Percentiles rank a stretch among this genome's conserved stretches.
Evolutionary conservation across 2,329 filamentous ascomycete species (phyloP).

Genomic region (Arthrobotrys conoides): DNA sequence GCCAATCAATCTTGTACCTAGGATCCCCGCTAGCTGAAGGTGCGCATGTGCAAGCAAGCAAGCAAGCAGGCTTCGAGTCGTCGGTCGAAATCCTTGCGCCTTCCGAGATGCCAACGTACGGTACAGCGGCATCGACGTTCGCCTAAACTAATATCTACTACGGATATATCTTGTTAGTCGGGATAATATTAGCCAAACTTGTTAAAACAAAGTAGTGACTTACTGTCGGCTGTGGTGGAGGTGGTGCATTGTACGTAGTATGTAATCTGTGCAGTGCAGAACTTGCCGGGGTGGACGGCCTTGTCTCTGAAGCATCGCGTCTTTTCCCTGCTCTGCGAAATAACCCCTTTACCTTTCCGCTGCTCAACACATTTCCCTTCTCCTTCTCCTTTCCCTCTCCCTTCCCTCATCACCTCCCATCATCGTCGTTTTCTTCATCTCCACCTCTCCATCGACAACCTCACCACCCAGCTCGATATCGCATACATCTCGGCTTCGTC

Average conservation of each 20-base stretch:
- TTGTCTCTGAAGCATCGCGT: conserved; percentile 45
- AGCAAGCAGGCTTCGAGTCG: conserved; percentile 8
- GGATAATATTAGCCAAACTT: conserved; percentile 1
- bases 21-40: not conserved
- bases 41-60: conserved; percentile 26
- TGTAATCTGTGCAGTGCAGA: not conserved
- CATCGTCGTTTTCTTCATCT: conserved; percentile 28
- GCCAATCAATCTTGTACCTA: conserved; percentile 36
- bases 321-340: conserved; percentile 46
- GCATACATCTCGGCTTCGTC: conserved; percentile 37
- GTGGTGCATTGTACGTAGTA: not conserved
- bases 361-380: conserved; percentile 58
- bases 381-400: conserved; percentile 45
- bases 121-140: conserved; percentile 17
- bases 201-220: no score
- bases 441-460: conserved; percentile 37
- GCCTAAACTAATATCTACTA: not conserved
- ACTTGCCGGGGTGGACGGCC: not conserved
- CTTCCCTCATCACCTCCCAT: conserved; percentile 34
- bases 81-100: conserved; percentile 12
- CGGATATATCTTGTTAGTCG: conserved; percentile 2
- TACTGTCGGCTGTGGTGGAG: not conserved
- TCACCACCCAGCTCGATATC: conserved; percentile 33
- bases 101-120: conserved; percentile 14
- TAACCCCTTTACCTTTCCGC: conserved; percentile 58